Percentiles rank a stretch among this genome's conserved stretches.
Conservation (phyloP, 192 early-diverging fungal genomes). For the Blastocladiella britannica region DNA sequence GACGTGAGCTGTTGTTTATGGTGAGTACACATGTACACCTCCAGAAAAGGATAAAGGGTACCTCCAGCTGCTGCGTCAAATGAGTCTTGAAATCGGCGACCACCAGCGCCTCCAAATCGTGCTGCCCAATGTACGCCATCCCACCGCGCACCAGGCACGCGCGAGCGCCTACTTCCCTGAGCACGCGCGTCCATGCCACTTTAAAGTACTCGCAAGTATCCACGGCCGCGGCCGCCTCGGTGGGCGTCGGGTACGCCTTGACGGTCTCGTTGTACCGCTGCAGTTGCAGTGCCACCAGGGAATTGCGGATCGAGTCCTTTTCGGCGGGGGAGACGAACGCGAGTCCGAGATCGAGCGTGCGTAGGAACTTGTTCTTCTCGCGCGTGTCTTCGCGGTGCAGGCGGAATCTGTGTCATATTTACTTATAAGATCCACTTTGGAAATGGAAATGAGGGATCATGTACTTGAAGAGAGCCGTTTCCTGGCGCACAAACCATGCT, state of each 20-base stretch:
- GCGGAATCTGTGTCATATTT: neutral
- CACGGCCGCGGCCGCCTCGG: slow-evolving; percentile 5
- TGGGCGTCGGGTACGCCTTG: slow-evolving; percentile 9
- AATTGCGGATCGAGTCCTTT: neutral
- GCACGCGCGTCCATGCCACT: slow-evolving; percentile 49
- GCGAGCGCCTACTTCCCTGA: slow-evolving; percentile 32
- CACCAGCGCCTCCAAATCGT: slow-evolving; percentile 49
- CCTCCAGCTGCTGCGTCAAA: slow-evolving; percentile 27
- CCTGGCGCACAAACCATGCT: slow-evolving; percentile 52
- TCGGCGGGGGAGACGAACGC: slow-evolving; percentile 9
- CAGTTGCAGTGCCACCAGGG: slow-evolving; percentile 7
- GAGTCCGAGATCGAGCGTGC: slow-evolving; percentile 10
- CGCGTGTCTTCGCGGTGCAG: slow-evolving; percentile 21
- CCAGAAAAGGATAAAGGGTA: slow-evolving; percentile 9
- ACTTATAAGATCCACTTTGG: neutral
- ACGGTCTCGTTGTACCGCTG: slow-evolving; percentile 11
- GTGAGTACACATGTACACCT: neutral
- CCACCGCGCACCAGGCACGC: slow-evolving; percentile 40
- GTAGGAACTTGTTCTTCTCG: slow-evolving; percentile 9
- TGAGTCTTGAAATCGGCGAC: slow-evolving; percentile 50
- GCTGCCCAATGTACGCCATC: slow-evolving; percentile 48
- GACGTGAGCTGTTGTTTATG: slow-evolving; percentile 33
- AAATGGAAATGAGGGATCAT: neutral
- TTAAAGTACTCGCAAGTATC: slow-evolving; percentile 15
- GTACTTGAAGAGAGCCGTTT: slow-evolving; percentile 40